Percentiles rank a stretch among this genome's conserved stretches.
phyloP scores from a whole-genome alignment of 768 basidiomycete species.

The Tylopilus intermedius region DNA sequence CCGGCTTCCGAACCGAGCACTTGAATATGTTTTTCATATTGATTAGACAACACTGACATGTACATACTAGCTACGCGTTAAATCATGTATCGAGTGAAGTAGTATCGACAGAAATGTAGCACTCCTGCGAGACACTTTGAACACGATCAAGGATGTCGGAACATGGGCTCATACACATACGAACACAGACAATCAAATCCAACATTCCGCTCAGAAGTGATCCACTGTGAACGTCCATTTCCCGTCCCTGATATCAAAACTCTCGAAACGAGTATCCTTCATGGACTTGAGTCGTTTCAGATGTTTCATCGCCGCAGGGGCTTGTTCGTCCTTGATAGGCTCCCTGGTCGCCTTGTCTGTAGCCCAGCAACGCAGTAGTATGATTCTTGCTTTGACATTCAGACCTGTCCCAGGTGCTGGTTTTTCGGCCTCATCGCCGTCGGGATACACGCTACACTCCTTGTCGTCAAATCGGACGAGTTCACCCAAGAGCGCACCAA shows the following conservation, averaged over 20 bases:
- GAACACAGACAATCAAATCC: neutral
- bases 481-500: slow-evolving; percentile 80
- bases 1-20: slow-evolving; percentile 2
- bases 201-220: slow-evolving; percentile 62
- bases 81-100: slow-evolving; percentile 4
- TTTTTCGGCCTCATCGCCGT: slow-evolving; percentile 80
- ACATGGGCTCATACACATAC: neutral
- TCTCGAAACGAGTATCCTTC: slow-evolving; percentile 80
- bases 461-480: slow-evolving; percentile 85
- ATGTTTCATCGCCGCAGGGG: slow-evolving; percentile 66
- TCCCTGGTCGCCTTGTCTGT: slow-evolving; percentile 88
- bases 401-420: slow-evolving; percentile 80
- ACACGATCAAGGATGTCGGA: neutral
- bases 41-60: slow-evolving; percentile 16
- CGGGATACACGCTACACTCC: slow-evolving; percentile 92
- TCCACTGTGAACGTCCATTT: slow-evolving; percentile 93
- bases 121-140: neutral
- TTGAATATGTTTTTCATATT: neutral
- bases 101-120: neutral
- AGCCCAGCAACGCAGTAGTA: slow-evolving; percentile 79
- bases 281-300: slow-evolving; percentile 79
- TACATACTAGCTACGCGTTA: slow-evolving; percentile 11
- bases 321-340: slow-evolving; percentile 76
- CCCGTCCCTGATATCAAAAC: slow-evolving; percentile 74
- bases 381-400: slow-evolving; percentile 80